phyloP scores from a whole-genome alignment of 176 grass and related monocot species.

The Triticum timopheevii region DNA sequence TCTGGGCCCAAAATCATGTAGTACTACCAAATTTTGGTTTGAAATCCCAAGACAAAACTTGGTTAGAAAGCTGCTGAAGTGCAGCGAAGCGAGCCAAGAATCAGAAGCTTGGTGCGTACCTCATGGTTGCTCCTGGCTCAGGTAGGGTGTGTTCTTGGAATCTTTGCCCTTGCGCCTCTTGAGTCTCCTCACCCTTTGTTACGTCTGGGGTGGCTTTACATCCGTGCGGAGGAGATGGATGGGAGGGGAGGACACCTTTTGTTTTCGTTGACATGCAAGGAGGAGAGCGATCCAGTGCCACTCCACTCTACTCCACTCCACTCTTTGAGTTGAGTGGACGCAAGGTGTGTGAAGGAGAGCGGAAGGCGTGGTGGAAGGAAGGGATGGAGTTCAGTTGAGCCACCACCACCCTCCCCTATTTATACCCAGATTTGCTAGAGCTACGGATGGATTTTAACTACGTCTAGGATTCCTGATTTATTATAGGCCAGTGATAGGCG shows the following conservation, averaged over 20 bases:
- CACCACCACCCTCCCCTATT: no score
- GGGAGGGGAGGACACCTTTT: not conserved
- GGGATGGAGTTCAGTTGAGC: no score
- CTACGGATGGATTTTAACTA: no score
- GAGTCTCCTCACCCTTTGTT: not conserved
- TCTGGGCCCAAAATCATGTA: not conserved
- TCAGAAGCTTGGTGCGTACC: not conserved
- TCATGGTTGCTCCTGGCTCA: not conserved
- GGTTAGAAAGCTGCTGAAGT: not conserved
- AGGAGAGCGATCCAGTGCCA: not conserved
- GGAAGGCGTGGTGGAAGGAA: no score
- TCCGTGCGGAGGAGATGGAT: constrained; percentile 5
- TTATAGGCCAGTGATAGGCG: no score
- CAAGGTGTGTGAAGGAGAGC: not conserved
- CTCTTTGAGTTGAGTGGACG: not conserved
- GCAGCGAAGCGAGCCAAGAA: not conserved
- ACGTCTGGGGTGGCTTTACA: not conserved
- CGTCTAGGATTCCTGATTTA: no score
- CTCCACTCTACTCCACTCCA: not conserved
- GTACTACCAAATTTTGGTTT: not conserved
- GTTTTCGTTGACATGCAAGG: constrained; percentile 8
- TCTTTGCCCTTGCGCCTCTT: not conserved
- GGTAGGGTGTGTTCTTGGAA: not conserved
- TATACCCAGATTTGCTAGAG: no score
- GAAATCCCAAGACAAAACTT: not conserved